Conservation (phyloP, 2,329 filamentous ascomycete genomes). For the Bipolaris cookei region DNA sequence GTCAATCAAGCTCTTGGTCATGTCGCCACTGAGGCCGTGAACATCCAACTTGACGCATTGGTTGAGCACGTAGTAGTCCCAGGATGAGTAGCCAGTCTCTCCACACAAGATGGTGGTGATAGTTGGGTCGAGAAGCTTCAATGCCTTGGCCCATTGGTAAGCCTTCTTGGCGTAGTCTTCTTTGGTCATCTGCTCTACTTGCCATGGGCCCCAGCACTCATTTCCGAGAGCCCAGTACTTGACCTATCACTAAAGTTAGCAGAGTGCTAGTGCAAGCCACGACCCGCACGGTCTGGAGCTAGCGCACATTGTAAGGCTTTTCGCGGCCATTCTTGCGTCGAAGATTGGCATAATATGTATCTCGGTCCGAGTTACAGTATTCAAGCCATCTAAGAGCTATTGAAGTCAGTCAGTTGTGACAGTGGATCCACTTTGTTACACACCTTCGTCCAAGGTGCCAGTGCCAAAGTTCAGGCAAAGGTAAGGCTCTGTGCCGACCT, state of each 20-base stretch:
- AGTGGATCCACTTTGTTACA: background rate
- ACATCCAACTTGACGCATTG: slow-evolving; percentile 65
- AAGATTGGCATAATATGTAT: slow-evolving; percentile 83
- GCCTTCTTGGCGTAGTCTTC: slow-evolving; percentile 73
- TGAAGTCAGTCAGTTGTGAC: slow-evolving; percentile 20
- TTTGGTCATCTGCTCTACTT: slow-evolving; percentile 70
- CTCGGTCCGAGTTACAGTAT: slow-evolving; percentile 79
- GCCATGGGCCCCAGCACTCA: slow-evolving; percentile 53
- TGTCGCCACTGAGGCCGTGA: slow-evolving; percentile 57
- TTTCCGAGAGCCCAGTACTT: slow-evolving; percentile 90
- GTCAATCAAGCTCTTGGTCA: slow-evolving; percentile 64
- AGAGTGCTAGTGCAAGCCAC: background rate
- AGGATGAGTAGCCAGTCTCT: slow-evolving; percentile 69
- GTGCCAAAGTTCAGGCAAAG: slow-evolving; percentile 83
- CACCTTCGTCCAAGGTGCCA: slow-evolving; percentile 62
- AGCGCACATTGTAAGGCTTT: slow-evolving; percentile 71
- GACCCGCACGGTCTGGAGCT: no score
- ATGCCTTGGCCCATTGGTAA: slow-evolving; percentile 73
- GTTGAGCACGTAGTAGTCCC: slow-evolving; percentile 77
- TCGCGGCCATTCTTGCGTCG: slow-evolving; percentile 75
- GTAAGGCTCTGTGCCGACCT: slow-evolving; percentile 77
- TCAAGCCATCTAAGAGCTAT: slow-evolving; percentile 77
- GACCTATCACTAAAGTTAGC: slow-evolving; percentile 47
- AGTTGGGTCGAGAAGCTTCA: slow-evolving; percentile 73
- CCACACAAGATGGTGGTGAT: slow-evolving; percentile 77